Evolutionary conservation across 768 basidiomycete species (phyloP), one percentile per base, ranked within the genome.

Genomic region (Pleurotus djamor): DNA sequence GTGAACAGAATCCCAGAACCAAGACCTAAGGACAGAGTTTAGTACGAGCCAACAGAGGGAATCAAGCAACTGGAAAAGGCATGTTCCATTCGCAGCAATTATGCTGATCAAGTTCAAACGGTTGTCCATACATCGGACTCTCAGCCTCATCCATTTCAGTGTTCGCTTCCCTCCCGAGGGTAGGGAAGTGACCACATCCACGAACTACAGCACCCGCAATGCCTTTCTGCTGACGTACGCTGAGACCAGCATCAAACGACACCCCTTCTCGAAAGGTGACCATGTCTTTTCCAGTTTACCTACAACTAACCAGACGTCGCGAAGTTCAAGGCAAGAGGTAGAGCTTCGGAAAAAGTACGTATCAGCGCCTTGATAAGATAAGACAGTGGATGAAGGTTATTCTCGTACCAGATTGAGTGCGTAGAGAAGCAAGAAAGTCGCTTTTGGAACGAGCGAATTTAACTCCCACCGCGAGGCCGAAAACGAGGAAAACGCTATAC

Each of bases 61-160:
- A 33, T 9, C 13, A 13, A 56, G n/a, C 12, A 43, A 56, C 54
- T 56, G 54, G 54, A 56, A 56, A 56, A 56, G 54, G 54, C 54
- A 56, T 56, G 54, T 56, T 56, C 54, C 54, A 56, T 56, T 34
- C 54, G 54, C 54, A 56, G 54, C 54, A 56, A 56, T 56, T 56
- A 56, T 56, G 54, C 54, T 56, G 54, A 43, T 56, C 54, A 56
- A 56, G 54, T 56, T 56, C 54, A 56, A 56, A 56, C 54, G 54
- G 54, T 56, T 56, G 54, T 56, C 54, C 54, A 45, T 43, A 28
- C 3, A 28, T 3, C 21, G 54, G 54, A 56, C 54, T 56, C 54
- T 56, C 54, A 56, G 54, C 54, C 41, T 56, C 14, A 41, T 41
- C 41, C 28, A 37, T 41, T 21, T 56, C 54, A 33, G 16, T 17